phyloP scores from a whole-genome alignment of 352 stramenopile species.

The Phytophthora hybrid region DNA sequence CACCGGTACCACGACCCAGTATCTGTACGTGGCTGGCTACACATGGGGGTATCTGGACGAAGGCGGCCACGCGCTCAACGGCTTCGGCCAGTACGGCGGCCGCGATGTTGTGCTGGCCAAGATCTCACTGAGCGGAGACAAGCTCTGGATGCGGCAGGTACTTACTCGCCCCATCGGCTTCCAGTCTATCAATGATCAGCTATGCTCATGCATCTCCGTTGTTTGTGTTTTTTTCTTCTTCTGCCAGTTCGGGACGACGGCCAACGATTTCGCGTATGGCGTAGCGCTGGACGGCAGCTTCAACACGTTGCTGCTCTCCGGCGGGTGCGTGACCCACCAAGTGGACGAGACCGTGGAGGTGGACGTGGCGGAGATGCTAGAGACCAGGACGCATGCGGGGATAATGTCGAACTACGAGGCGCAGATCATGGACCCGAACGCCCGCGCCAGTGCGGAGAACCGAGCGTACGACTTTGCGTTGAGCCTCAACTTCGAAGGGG shows the following conservation, averaged over 20 bases:
- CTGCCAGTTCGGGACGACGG: slow-evolving; percentile 66
- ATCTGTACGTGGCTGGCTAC: slow-evolving; percentile 70
- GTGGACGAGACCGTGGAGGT: slow-evolving; percentile 57
- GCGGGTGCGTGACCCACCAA: slow-evolving; percentile 53
- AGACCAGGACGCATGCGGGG: slow-evolving; percentile 43
- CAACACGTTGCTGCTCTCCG: slow-evolving; percentile 63
- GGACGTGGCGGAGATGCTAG: slow-evolving; percentile 44
- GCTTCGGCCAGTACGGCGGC: slow-evolving; percentile 73
- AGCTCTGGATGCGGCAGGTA: slow-evolving; percentile 77
- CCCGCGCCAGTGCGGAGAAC: slow-evolving; percentile 27
- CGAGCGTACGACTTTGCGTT: slow-evolving; percentile 64
- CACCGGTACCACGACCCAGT: slow-evolving; percentile 25
- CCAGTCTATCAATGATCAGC: not conserved
- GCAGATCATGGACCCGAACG: slow-evolving; percentile 59
- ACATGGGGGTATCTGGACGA: slow-evolving; percentile 83
- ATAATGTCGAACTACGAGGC: slow-evolving; percentile 46
- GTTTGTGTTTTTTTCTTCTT: not conserved
- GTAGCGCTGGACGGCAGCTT: slow-evolving; percentile 56
- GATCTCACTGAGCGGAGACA: slow-evolving; percentile 53
- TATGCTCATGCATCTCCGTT: not conserved
- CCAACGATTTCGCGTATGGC: slow-evolving; percentile 70
- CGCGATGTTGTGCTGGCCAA: slow-evolving; percentile 78
- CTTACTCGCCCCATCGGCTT: not conserved
- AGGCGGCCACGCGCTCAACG: slow-evolving; percentile 68
- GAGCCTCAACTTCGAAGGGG: slow-evolving; percentile 58